phyloP scores from a whole-genome alignment of 495 filamentous ascomycete genomes.

The Podospora didyma region DNA sequence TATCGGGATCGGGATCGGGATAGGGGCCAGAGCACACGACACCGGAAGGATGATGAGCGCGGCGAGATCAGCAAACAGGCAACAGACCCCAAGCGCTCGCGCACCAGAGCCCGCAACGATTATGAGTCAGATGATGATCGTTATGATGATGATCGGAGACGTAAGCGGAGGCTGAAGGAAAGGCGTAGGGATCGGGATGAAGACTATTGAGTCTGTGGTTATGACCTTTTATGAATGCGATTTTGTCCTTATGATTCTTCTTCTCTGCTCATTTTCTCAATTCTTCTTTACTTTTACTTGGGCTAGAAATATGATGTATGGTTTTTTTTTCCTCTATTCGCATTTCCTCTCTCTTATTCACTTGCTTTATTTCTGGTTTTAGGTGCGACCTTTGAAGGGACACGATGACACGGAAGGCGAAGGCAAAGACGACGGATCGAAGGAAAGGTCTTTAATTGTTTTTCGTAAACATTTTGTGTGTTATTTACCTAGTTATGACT shows the following conservation, averaged over 20 bases:
- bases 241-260: not conserved
- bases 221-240: not conserved
- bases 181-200: constrained; percentile 9
- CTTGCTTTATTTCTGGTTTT: too few relatives aligned
- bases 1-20: constrained; percentile 1
- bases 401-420: too few relatives aligned
- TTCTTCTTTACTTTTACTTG: not conserved
- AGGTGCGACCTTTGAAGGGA: too few relatives aligned
- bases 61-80: constrained; percentile 9
- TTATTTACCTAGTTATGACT: too few relatives aligned
- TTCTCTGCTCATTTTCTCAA: not conserved
- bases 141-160: constrained; percentile 14
- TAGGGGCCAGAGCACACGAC: not conserved
- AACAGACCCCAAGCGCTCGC: not conserved
- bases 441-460: too few relatives aligned
- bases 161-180: constrained; percentile 12
- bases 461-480: too few relatives aligned
- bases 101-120: constrained; percentile 5
- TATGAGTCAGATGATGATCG: constrained; percentile 14
- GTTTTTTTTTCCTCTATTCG: not conserved
- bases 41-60: constrained; percentile 1
- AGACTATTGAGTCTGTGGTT: constrained; percentile 13
- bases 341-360: not conserved
- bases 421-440: too few relatives aligned
- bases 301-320: constrained; percentile 13